Base-by-base conservation (phyloP, 257 asterid genomes). In the Parsonsia alboflavescens region DNA sequence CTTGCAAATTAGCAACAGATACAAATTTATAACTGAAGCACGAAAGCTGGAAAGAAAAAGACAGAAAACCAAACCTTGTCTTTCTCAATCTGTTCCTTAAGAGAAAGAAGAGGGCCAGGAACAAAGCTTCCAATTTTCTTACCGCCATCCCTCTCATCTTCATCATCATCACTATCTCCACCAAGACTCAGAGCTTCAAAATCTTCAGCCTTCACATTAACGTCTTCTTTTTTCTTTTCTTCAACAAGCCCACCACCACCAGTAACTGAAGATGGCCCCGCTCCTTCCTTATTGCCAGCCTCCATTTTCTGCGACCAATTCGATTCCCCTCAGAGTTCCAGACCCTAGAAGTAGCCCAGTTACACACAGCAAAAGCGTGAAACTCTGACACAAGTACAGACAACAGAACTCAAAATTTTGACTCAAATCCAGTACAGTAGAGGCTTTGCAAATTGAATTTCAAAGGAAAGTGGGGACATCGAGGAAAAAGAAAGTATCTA, bases 71-170 rank as follows among this genome's bases (percentile, higher is more conserved):
- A 76, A 71, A 90, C 95, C 95, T 90, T 83, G 82, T 90, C 95
- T 82, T 89, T 87, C 57, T 87, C 95, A 78, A 90, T 87, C 79
- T 90, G 97, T 15, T 84, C 93, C 79, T 86, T 89, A 80, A 90
- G 96, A 80, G 96, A 90, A 75, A 89, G 89, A 61, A 89, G 95
- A 76, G 96, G 95, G 28, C 95, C 87, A 64, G 93, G 96, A 75
- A 77, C 89, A 80, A 84, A 90, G 21, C 74, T 77, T 41, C 81
- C 85, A 77, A 81, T 48, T 54, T 63, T 42, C 58, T 63, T 61
- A 79, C 76, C 81, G 2, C 67, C 69, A 42, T 68, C 73, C 42
- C 50, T 74, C 5, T 68, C 81, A 46, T 46, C 79, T 7, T 70
- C 80, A 41, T 39, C 79, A 7, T 73, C 81, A 28, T 68, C 71